phyloP scores from a whole-genome alignment of 2,329 filamentous ascomycete species.

The Emmonsiellopsis sp. region DNA sequence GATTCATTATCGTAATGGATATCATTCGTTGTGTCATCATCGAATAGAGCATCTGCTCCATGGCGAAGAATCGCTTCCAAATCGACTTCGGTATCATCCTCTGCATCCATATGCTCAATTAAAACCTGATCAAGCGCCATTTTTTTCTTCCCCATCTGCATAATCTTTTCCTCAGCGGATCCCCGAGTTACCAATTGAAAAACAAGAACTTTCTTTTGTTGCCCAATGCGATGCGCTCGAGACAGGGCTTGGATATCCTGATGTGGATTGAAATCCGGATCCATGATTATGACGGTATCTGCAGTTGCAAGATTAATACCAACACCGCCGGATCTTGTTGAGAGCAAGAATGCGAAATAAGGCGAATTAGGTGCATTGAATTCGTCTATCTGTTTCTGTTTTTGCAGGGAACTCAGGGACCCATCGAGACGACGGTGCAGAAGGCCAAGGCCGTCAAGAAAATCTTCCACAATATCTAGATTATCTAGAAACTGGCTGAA shows the following conservation, averaged over 20 bases:
- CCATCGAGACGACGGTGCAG: slow-evolving; percentile 77
- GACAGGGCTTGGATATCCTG: slow-evolving; percentile 95
- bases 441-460: slow-evolving; percentile 65
- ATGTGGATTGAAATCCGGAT: slow-evolving; percentile 95
- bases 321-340: slow-evolving; percentile 88
- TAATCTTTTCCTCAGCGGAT: slow-evolving; percentile 88
- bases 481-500: slow-evolving; percentile 92
- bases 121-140: slow-evolving; percentile 91
- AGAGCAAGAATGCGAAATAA: slow-evolving; percentile 84
- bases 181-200: slow-evolving; percentile 88
- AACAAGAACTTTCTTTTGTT: slow-evolving; percentile 90
- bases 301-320: slow-evolving; percentile 96
- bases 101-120: slow-evolving; percentile 80
- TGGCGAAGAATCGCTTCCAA: slow-evolving; percentile 80
- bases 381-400: slow-evolving; percentile 87
- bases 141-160: slow-evolving; percentile 91
- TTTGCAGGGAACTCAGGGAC: slow-evolving; percentile 67
- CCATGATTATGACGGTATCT: slow-evolving; percentile 94
- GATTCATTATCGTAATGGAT: slow-evolving; percentile 73
- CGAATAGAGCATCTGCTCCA: slow-evolving; percentile 78
- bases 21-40: slow-evolving; percentile 58
- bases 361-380: slow-evolving; percentile 79
- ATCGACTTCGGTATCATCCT: slow-evolving; percentile 70
- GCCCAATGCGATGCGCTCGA: slow-evolving; percentile 89
- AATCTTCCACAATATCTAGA: slow-evolving; percentile 86